A percentile compares a stretch with the other conserved stretches of the same genome.
These are phyloP conservation scores for Penicillium brasilianum DNA, from an alignment of 2,329 filamentous ascomycete species.

Conservation along the genomic window DNA sequence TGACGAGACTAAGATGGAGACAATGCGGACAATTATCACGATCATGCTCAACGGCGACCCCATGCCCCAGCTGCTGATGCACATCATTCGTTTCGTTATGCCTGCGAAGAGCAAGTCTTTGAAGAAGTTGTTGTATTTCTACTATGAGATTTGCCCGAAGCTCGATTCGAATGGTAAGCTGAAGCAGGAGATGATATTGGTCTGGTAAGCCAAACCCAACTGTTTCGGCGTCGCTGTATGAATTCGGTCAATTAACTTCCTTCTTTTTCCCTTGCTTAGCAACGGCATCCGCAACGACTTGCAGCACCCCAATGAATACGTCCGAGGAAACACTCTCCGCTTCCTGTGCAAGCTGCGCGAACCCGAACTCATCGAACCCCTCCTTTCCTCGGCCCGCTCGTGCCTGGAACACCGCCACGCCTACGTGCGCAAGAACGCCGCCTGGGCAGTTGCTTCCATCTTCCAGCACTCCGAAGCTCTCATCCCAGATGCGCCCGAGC, in stretches of 20 bases:
- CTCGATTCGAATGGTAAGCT: slow-evolving; percentile 89
- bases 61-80: slow-evolving; percentile 95
- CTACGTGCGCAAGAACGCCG: slow-evolving; percentile 97
- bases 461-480: slow-evolving; percentile 87
- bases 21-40: slow-evolving; percentile 93
- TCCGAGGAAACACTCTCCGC: slow-evolving; percentile 95
- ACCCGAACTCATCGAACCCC: slow-evolving; percentile 91
- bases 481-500: slow-evolving; percentile 93
- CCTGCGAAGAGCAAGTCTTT: slow-evolving; percentile 94
- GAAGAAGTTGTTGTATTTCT: slow-evolving; percentile 99
- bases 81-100: slow-evolving; percentile 99
- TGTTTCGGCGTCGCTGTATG: not conserved
- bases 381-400: slow-evolving; percentile 86
- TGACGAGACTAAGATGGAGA: slow-evolving; percentile 91
- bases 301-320: slow-evolving; percentile 97
- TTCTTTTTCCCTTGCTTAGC: slow-evolving; percentile 55
- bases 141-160: slow-evolving; percentile 99
- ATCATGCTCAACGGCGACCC: slow-evolving; percentile 98
- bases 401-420: slow-evolving; percentile 96
- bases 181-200: slow-evolving; percentile 99
- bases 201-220: slow-evolving; percentile 69
- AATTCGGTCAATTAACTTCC: slow-evolving; percentile 23
- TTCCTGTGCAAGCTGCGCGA: slow-evolving; percentile 97
- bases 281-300: slow-evolving; percentile 98
- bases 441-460: slow-evolving; percentile 92